Evolutionary conservation across 768 basidiomycete genomes (phyloP), one percentile per base, ranked within the genome.

Genomic region (Russula compacta): DNA sequence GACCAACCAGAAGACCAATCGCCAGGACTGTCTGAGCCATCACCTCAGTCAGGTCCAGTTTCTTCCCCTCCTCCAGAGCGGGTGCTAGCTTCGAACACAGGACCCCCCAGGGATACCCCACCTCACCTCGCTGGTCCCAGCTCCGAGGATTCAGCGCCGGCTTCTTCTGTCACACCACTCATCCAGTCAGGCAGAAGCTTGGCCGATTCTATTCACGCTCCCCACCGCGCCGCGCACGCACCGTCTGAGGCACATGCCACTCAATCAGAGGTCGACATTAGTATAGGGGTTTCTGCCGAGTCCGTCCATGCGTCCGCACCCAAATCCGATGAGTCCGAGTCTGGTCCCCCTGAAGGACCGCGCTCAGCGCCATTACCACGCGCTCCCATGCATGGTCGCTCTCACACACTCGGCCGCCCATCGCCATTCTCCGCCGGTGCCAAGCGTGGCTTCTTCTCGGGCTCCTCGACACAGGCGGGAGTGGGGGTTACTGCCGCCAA

Each of bases 221-320:
- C 59, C 10, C 6, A 11, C 33, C 19, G 19, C 21, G 15, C 33
- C 15, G 46, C 29, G 53, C 47, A 10, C 12, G 48, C 39, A 15
- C 48, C 42, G 3, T 29, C 50, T 15, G 56, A 61, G 42, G 36
- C 33, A 33, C 4, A 19, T 32, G 24, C 2, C 38, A 17, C 32
- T 29, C 51, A 62, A 33, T 15, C 46, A 6, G 51, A 19, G 2
- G 6, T 17, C 21, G 61, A 62, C 9, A 17, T 6, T 8, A 40
- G n/a, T 14, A 60, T 67, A 42, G 69, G 69, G 7, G 76, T 79
- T 53, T 73, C 81, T 17, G 38, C 71, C 43, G 78, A 80, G 47
- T 86, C 85, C 1, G 83, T 84, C 21, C 81, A 86, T 67, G 83
- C 84, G 1, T 79, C 80, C 44, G 83, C 84, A 1, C 79, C 80